Base-by-base conservation (phyloP, 2,329 filamentous ascomycete species). In the Hypoxylon sp. region DNA sequence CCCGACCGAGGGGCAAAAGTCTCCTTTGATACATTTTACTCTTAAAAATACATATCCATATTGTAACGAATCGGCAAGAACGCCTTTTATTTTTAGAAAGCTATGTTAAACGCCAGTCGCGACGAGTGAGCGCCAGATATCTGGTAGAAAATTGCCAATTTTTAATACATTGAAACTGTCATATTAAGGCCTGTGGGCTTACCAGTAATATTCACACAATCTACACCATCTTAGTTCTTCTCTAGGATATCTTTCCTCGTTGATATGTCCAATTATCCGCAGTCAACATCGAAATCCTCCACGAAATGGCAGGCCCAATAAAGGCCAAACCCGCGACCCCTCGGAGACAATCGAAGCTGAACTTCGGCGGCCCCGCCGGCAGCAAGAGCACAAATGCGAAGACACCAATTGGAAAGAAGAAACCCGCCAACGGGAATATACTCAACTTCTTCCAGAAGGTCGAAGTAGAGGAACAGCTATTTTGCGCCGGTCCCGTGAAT, bases 381-480 rank as follows among this genome's bases (percentile, higher is more conserved):
- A 46, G 46, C 13, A 70, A 68, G n/a, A 63, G 68, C 45, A 38
- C 62, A 9, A 69, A 57, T 19, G 62, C 67, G 38, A 76, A 75
- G 60, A 74, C 72, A 11, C 58, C 73, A 0, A 66, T 67, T 21
- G 69, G 70, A 13, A 78, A 75, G 67, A 76, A 79, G 70, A 81
- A 79, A 55, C 75, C 81, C 2, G 72, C 82, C 0, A 93, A 92
- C 73, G 83, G 84, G 5, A 93, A 89, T 69, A 93, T 93, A 32
- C 80, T 93, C 13, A 93, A 80, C 69, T 94, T 93, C 78, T 94
- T 94, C 76, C 89, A 91, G 74, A 93, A 93, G 75, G 83, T 87
- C 0, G 85, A 88, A 41, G 85, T 86, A 57, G 81, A 85, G 62
- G 84, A 90, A 68, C 82, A 89, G 61, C 83, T 91, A 9, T 91